A percentile compares a stretch with the other conserved stretches of the same genome.
phyloP scores from a whole-genome alignment of 495 filamentous ascomycete genomes.

The Hyaloscypha finlandica region DNA sequence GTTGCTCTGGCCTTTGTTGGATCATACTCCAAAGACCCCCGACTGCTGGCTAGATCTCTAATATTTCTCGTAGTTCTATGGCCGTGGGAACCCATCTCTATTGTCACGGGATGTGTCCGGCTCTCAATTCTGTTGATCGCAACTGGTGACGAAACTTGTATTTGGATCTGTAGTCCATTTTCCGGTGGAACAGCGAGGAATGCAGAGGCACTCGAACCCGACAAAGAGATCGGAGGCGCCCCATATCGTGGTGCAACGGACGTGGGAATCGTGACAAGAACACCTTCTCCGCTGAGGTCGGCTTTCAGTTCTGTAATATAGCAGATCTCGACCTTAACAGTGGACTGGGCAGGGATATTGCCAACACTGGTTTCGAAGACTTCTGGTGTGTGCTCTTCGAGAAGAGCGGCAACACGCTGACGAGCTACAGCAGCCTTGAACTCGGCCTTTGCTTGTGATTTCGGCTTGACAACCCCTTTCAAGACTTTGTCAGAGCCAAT shows the following conservation, averaged over 20 bases:
- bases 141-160: slow-evolving; percentile 49
- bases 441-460: slow-evolving; percentile 44
- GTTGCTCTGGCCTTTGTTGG: slow-evolving; percentile 50
- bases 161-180: slow-evolving; percentile 37
- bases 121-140: slow-evolving; percentile 49
- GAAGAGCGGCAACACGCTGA: slow-evolving; percentile 49
- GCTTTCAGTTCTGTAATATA: slow-evolving; percentile 58
- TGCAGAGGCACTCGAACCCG: not conserved
- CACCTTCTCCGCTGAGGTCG: slow-evolving; percentile 49
- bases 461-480: slow-evolving; percentile 51
- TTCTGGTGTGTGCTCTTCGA: slow-evolving; percentile 48
- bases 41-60: not conserved
- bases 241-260: slow-evolving; percentile 55
- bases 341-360: slow-evolving; percentile 47
- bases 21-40: slow-evolving; percentile 29
- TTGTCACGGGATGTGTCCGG: slow-evolving; percentile 53
- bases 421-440: slow-evolving; percentile 48
- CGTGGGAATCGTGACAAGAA: slow-evolving; percentile 54
- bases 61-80: not conserved
- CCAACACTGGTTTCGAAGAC: slow-evolving; percentile 54
- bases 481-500: slow-evolving; percentile 38
- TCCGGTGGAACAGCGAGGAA: slow-evolving; percentile 6
- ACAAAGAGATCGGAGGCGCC: slow-evolving; percentile 30
- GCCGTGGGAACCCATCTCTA: slow-evolving; percentile 43
- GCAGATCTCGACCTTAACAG: slow-evolving; percentile 45